These are phyloP conservation scores for Aureobasidium sp. DNA, from an alignment of 2,329 filamentous ascomycete species.

Conservation along the genomic window DNA sequence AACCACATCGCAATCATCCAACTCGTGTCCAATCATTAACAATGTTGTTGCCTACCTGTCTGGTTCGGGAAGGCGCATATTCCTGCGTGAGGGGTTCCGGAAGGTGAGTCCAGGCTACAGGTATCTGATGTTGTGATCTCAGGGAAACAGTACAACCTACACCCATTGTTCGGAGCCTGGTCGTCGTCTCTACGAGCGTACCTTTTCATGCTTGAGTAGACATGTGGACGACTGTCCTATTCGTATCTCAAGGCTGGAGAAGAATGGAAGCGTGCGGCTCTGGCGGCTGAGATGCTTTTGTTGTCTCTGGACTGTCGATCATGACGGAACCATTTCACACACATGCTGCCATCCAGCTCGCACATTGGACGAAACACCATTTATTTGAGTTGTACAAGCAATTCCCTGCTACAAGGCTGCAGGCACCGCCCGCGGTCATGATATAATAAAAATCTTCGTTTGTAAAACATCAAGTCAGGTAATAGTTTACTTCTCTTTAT, in stretches of 20 bases:
- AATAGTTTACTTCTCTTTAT: background rate
- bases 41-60: slow-evolving; percentile 5
- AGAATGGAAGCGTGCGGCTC: slow-evolving; percentile 1
- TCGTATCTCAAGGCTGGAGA: background rate
- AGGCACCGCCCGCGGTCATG: background rate
- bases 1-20: too few species aligned
- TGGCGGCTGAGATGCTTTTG: background rate
- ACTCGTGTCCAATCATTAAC: too few species aligned
- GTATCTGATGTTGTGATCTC: too few species aligned
- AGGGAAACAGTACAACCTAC: background rate
- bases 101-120: background rate
- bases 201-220: background rate
- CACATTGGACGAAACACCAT: slow-evolving; percentile 6
- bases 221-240: background rate
- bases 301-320: slow-evolving; percentile 4
- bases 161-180: background rate
- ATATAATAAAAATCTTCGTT: background rate
- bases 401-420: background rate
- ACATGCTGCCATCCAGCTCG: slow-evolving; percentile 7
- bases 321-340: slow-evolving; percentile 6
- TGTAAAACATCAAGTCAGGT: background rate
- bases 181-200: background rate
- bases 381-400: background rate
- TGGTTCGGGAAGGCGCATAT: background rate
- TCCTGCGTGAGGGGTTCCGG: slow-evolving; percentile 2